These are phyloP conservation scores for Leccinum arenicola DNA, from an alignment of 768 basidiomycete genomes.

Conservation along the genomic window DNA sequence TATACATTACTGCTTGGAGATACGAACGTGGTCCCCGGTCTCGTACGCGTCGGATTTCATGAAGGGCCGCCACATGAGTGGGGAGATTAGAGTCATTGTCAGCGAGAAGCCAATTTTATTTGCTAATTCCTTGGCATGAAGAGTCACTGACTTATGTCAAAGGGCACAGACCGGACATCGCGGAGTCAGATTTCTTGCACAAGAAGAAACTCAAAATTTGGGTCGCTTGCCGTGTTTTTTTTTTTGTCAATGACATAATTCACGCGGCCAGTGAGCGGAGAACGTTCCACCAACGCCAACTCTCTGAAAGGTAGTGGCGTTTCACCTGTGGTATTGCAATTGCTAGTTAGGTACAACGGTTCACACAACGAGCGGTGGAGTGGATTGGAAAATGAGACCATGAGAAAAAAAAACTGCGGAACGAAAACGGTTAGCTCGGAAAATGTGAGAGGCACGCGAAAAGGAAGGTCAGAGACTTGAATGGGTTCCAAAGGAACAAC, in stretches of 20 bases:
- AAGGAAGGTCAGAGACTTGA: constrained; percentile 68
- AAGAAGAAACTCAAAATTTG: constrained; percentile 2
- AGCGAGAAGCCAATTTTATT: constrained; percentile 3
- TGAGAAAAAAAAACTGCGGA: not conserved
- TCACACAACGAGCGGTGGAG: constrained; percentile 3
- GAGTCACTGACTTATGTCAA: not conserved
- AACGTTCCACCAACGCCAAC: not conserved
- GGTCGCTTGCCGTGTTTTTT: not conserved
- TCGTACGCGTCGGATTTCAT: constrained; percentile 13
- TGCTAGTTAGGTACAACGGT: constrained; percentile 16
- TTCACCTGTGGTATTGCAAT: constrained; percentile 1
- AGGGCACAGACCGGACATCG: not conserved
- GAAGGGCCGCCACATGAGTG: constrained; percentile 16
- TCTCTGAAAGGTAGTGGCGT: not conserved
- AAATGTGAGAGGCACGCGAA: not conserved
- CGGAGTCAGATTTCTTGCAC: not conserved
- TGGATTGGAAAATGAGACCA: not conserved
- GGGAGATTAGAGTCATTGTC: constrained; percentile 2
- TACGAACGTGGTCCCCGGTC: constrained; percentile 3
- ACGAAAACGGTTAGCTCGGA: constrained; percentile 17
- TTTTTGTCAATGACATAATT: not conserved
- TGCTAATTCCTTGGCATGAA: not conserved
- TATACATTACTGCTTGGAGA: constrained; percentile 15
- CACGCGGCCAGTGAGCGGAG: not conserved
- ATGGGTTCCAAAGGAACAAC: constrained; percentile 71